Conservation (phyloP, 805 yeast species). For the Blastobotrys chiropterorum region DNA sequence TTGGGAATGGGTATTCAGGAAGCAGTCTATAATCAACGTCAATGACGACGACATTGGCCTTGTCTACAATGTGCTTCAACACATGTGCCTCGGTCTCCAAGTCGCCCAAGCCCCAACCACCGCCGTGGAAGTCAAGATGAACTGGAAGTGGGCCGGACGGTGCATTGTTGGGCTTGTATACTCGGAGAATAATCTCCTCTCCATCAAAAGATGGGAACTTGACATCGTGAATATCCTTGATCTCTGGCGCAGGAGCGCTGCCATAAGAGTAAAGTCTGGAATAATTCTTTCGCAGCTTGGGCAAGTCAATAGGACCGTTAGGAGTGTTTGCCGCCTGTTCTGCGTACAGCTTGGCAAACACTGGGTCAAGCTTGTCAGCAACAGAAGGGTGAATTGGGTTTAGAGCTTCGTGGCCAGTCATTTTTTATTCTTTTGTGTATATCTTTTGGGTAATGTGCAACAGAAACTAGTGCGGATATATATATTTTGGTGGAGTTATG, state of each 20-base stretch:
- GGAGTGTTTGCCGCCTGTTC: not conserved
- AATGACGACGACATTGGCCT: not conserved
- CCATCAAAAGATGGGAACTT: not conserved
- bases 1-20: not conserved
- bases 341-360: not conserved
- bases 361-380: not conserved
- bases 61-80: conserved; percentile 37
- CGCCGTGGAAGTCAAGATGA: conserved; percentile 34
- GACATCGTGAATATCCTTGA: not conserved
- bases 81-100: conserved; percentile 38
- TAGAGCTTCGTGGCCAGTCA: not conserved
- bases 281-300: not conserved
- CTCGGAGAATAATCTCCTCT: not conserved
- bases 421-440: no score
- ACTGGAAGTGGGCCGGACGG: not conserved
- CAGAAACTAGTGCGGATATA: no score
- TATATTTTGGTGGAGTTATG: no score
- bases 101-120: conserved; percentile 41
- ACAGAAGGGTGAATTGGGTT: not conserved
- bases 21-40: not conserved
- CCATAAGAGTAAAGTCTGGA: not conserved
- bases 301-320: not conserved
- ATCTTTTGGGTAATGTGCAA: no score
- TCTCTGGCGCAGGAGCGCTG: not conserved
- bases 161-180: not conserved